Evolutionary conservation across 2,329 filamentous ascomycete genomes (phyloP).

Genomic region (Alternaria sp.): DNA sequence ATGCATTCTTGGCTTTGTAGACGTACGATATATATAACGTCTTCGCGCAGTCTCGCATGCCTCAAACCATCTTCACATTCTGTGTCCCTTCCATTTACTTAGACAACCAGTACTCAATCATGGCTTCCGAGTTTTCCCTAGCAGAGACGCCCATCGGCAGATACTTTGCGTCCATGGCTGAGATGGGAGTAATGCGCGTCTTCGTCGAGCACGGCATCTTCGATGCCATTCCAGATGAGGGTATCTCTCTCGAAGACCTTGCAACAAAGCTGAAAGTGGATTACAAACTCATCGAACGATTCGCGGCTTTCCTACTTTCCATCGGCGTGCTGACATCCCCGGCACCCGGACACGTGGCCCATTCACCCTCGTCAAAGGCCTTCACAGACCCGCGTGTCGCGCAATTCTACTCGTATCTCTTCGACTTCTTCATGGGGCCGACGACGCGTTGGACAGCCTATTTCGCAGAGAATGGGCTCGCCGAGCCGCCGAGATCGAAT

Average conservation of each 20-base stretch:
- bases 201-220: constrained; percentile 18
- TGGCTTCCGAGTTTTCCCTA: constrained; percentile 11
- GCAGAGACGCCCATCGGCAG: constrained; percentile 13
- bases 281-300: constrained; percentile 12
- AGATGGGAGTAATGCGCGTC: constrained; percentile 15
- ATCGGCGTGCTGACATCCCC: constrained; percentile 7
- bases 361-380: constrained; percentile 12
- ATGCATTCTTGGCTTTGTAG: not conserved
- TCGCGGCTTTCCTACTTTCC: constrained; percentile 10
- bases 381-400: constrained; percentile 6
- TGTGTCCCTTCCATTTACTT: not conserved
- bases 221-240: constrained; percentile 13
- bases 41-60: not conserved
- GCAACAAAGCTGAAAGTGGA: constrained; percentile 6
- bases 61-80: not conserved
- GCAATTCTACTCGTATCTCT: constrained; percentile 17
- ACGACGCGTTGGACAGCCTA: constrained; percentile 13
- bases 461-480: constrained; percentile 14
- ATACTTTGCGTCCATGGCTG: constrained; percentile 17
- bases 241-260: constrained; percentile 12
- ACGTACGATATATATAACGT: not conserved
- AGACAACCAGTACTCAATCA: not conserved
- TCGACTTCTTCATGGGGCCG: constrained; percentile 16
- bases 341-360: constrained; percentile 11
- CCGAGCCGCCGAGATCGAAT: constrained; percentile 13